A percentile compares a stretch with the other conserved stretches of the same genome.
These are phyloP conservation scores for Paramecium pentaurelia DNA, from an alignment of 73 alveolate genomes.

Conservation along the genomic window DNA sequence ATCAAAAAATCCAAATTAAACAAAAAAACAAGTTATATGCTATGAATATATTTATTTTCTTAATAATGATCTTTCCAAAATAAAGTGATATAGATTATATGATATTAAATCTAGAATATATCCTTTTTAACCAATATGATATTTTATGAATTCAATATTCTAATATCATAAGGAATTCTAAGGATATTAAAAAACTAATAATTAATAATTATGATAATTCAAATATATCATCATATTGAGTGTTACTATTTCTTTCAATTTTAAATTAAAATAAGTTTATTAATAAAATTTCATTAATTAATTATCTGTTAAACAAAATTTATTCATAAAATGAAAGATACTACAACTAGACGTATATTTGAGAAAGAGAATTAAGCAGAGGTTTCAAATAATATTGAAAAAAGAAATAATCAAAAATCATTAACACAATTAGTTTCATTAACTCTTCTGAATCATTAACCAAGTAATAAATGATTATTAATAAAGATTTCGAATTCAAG, in stretches of 20 bases:
- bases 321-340: slow-evolving; percentile 7
- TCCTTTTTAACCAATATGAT: too few species aligned
- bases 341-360: neutral
- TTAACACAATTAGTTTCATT: slow-evolving; percentile 31
- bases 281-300: neutral
- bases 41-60: too few species aligned
- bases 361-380: slow-evolving; percentile 47
- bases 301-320: slow-evolving; percentile 27
- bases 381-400: slow-evolving; percentile 31
- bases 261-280: neutral
- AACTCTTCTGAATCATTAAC: neutral
- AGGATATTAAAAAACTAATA: too few species aligned
- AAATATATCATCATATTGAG: too few species aligned
- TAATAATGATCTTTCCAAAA: too few species aligned
- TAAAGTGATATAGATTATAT: too few species aligned
- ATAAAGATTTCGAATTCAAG: neutral
- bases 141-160: too few species aligned
- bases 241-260: neutral
- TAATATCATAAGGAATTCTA: too few species aligned
- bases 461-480: neutral
- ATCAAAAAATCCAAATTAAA: too few species aligned
- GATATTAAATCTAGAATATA: too few species aligned
- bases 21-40: too few species aligned
- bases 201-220: too few species aligned
- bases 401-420: neutral